phyloP scores from a whole-genome alignment of 495 filamentous ascomycete species.

The Ascobolus immersus region DNA sequence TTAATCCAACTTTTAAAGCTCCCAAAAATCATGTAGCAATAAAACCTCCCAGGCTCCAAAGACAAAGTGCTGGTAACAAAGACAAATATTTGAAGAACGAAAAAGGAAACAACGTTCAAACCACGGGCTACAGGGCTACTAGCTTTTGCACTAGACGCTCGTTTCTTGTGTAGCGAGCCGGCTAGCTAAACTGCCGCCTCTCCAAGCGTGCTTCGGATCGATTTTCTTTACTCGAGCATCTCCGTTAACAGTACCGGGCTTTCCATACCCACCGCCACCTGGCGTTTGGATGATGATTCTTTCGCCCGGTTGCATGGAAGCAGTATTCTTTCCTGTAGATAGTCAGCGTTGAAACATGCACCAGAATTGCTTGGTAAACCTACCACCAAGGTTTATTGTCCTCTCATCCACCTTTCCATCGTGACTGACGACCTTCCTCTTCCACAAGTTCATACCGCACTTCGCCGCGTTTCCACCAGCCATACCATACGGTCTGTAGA shows the following conservation, averaged over 20 bases:
- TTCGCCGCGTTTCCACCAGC: conserved; percentile 60
- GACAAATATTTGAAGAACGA: too few relatives aligned
- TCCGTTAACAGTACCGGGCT: conserved; percentile 22
- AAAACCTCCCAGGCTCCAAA: too few relatives aligned
- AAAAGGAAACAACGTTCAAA: too few relatives aligned
- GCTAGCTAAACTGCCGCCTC: conserved; percentile 30
- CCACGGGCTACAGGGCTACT: too few relatives aligned
- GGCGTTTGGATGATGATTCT: conserved; percentile 54
- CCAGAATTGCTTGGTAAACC: neutral
- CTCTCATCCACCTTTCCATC: conserved; percentile 28
- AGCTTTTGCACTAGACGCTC: too few relatives aligned
- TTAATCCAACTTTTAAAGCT: too few relatives aligned
- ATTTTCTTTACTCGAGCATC: conserved; percentile 11
- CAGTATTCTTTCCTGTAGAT: conserved; percentile 64
- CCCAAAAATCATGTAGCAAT: too few relatives aligned
- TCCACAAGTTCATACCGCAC: conserved; percentile 70
- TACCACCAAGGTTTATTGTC: conserved; percentile 46
- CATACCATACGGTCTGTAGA: conserved; percentile 71
- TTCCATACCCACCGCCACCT: conserved; percentile 51
- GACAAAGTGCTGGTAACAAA: too few relatives aligned
- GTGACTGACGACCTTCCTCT: conserved; percentile 26
- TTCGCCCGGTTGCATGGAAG: conserved; percentile 61
- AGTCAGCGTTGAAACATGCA: neutral
- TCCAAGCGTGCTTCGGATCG: conserved; percentile 35
- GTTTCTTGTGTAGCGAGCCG: conserved; percentile 24